Evolutionary conservation across 495 filamentous ascomycete genomes (phyloP).

Genomic region (Neurospora sp.): DNA sequence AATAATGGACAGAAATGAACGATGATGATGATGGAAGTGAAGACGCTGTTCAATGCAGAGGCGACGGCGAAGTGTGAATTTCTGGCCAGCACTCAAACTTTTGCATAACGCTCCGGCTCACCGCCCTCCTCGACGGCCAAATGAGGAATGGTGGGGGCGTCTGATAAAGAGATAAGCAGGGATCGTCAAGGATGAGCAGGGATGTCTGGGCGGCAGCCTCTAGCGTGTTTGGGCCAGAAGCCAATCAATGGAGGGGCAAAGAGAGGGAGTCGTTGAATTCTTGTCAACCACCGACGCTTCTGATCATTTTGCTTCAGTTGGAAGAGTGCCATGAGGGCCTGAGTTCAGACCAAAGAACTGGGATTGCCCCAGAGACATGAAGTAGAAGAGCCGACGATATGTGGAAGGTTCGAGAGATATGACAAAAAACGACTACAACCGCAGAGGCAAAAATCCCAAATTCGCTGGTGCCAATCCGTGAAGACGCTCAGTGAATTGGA

Average conservation of each 20-base stretch:
- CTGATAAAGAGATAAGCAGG: constrained; percentile 24
- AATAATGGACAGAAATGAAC: background rate
- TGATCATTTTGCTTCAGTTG: background rate
- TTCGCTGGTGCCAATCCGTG: background rate
- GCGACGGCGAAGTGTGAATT: background rate
- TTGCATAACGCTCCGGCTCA: constrained; percentile 13
- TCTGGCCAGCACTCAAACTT: constrained; percentile 6
- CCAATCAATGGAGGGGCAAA: constrained; percentile 19
- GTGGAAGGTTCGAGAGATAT: background rate
- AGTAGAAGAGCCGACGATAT: background rate
- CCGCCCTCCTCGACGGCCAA: constrained; percentile 14
- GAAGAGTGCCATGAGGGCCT: background rate
- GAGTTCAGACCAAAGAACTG: background rate
- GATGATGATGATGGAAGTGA: background rate
- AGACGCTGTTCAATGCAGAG: background rate
- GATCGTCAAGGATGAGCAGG: constrained; percentile 13
- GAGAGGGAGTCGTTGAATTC: background rate
- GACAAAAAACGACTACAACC: background rate
- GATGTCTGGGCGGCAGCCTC: constrained; percentile 9
- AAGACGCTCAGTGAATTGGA: background rate
- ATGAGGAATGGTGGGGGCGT: constrained; percentile 8
- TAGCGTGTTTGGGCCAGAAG: background rate
- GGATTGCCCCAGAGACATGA: constrained; percentile 5
- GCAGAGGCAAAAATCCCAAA: background rate
- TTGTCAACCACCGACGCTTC: background rate